Evolutionary conservation across 345 rosid genomes (phyloP), one percentile per base, ranked within the genome.

Genomic region (Kandelia obovata): DNA sequence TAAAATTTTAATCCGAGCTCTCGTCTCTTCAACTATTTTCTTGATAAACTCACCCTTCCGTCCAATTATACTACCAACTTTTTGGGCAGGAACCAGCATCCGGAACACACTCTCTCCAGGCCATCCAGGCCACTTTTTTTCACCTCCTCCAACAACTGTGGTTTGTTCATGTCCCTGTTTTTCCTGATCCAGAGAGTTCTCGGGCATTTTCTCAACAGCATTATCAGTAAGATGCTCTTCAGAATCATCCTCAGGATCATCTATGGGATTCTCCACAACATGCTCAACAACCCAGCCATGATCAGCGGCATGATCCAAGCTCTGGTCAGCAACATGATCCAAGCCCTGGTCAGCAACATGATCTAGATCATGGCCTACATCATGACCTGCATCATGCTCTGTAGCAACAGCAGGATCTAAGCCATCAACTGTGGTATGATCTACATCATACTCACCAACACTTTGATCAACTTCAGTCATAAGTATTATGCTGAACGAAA

Each of bases 71-170:
- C 99, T 89, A 61, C 98, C 98, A 67, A 96, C 97, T 81, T 92
- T 96, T 69, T 90, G 98, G 13, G 96, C 98, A 67, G 98, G 98
- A 75, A 96, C 99, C 81, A 96, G 72, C 96, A 96, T 90, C 43
- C 99, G 90, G 62, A 96, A 96, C 30, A 96, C 98, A 31, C 92
- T 90, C 87, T 96, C 99, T 73, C 99, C 98, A 10, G 99, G 99
- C 99, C 99, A 92, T 72, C 99, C 99, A n/a, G 96, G 98, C 99
- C 99, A 96, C 86, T 71, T 90, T 81, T 89, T 89, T 79, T 92
- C 99, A 65, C 73, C 88, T 25, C 71, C 85, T 64, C 74, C 91
- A 17, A 67, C 66, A 53, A 61, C 71, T 19, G 61, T 61, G 31
- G 65, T 66, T 51, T 66, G 71, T 32, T 27, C 51, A 52, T 53